These are phyloP conservation scores for Paradendryphiella salina DNA, from an alignment of 2,329 filamentous ascomycete species.

Conservation along the genomic window DNA sequence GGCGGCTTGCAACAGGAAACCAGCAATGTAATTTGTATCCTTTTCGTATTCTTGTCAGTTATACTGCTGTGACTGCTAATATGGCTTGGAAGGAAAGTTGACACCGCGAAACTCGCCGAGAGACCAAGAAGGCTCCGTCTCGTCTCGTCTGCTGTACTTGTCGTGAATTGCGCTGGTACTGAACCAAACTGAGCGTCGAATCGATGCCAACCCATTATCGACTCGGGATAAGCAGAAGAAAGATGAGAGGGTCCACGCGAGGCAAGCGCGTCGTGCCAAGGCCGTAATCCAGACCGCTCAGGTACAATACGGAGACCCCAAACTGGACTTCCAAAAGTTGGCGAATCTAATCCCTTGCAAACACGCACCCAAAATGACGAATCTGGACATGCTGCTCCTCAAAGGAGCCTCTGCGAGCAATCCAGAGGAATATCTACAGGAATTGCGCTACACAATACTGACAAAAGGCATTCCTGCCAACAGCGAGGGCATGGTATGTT, in stretches of 20 bases:
- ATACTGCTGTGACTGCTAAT: too few relatives aligned
- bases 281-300: not conserved
- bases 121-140: too few relatives aligned
- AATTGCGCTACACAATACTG: conserved; percentile 72
- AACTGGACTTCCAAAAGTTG: conserved; percentile 6
- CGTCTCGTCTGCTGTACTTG: too few relatives aligned
- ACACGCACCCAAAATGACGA: conserved; percentile 37
- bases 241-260: not conserved
- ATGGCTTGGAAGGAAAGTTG: too few relatives aligned
- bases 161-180: not conserved
- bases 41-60: too few relatives aligned
- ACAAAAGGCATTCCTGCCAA: conserved; percentile 77
- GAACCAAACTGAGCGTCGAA: too few relatives aligned
- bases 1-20: too few relatives aligned
- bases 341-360: conserved; percentile 12
- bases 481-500: conserved; percentile 74
- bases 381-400: conserved; percentile 74
- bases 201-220: too few relatives aligned
- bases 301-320: conserved; percentile 1
- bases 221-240: too few relatives aligned
- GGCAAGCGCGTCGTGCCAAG: conserved; percentile 5
- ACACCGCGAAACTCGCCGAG: too few relatives aligned
- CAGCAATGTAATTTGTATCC: too few relatives aligned
- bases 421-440: conserved; percentile 67
- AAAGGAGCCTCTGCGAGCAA: conserved; percentile 78